Conservation (phyloP, 2,329 filamentous ascomycete genomes). For the Penicillium brasilianum region DNA sequence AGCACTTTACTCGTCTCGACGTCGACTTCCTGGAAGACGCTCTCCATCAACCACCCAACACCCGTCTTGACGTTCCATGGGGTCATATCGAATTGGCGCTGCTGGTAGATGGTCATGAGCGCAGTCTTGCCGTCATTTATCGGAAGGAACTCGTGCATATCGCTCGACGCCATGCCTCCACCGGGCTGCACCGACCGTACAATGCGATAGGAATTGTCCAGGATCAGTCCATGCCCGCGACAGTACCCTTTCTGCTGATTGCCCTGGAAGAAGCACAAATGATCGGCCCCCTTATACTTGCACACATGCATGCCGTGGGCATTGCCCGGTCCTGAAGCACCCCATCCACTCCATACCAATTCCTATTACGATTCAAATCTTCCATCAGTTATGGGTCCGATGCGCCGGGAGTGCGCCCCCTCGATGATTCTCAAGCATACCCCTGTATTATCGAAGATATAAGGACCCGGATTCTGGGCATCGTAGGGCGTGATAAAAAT, state of each 20-base stretch:
- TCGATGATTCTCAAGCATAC: slow-evolving; percentile 33
- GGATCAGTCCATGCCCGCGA: slow-evolving; percentile 58
- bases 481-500: slow-evolving; percentile 59
- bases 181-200: slow-evolving; percentile 53
- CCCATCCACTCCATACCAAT: slow-evolving; percentile 58
- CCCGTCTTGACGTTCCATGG: slow-evolving; percentile 49
- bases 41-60: slow-evolving; percentile 58
- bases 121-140: slow-evolving; percentile 52
- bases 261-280: slow-evolving; percentile 60
- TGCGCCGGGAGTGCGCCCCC: background rate
- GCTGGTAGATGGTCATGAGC: slow-evolving; percentile 50
- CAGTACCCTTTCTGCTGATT: slow-evolving; percentile 59
- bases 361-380: slow-evolving; percentile 38
- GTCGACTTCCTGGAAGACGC: slow-evolving; percentile 59
- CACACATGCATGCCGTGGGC: slow-evolving; percentile 57
- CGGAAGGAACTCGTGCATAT: slow-evolving; percentile 60
- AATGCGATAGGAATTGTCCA: slow-evolving; percentile 57
- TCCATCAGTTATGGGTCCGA: slow-evolving; percentile 18
- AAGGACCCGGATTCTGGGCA: slow-evolving; percentile 54
- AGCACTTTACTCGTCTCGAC: slow-evolving; percentile 54
- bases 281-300: slow-evolving; percentile 53
- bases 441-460: slow-evolving; percentile 59
- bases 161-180: slow-evolving; percentile 49
- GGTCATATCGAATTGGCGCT: slow-evolving; percentile 55
- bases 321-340: slow-evolving; percentile 55